These are phyloP conservation scores for Gomphus bonarii DNA, from an alignment of 1,284 basidiomycete genomes.

Conservation along the genomic window DNA sequence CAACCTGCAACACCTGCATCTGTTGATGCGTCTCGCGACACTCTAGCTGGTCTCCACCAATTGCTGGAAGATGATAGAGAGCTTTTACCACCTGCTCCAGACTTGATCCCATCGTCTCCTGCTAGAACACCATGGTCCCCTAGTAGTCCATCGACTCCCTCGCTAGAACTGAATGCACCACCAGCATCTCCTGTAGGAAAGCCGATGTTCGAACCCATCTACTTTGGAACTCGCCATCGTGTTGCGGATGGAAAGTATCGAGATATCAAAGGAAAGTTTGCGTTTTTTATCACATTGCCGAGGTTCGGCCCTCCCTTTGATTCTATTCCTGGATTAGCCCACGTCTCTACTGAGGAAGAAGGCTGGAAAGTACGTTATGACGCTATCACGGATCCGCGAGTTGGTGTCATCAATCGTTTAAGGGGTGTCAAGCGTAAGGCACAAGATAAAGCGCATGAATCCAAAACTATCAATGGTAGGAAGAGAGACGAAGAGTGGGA, in stretches of 20 bases:
- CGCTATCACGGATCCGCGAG: constrained; percentile 53
- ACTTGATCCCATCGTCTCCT: constrained; percentile 30
- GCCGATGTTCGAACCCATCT: constrained; percentile 51
- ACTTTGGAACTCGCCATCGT: constrained; percentile 52
- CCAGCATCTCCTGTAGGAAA: constrained; percentile 5
- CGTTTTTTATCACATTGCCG: constrained; percentile 53
- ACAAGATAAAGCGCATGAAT: constrained; percentile 19
- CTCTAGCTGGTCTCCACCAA: constrained; percentile 19
- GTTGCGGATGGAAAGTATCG: constrained; percentile 57
- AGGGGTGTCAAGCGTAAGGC: constrained; percentile 55
- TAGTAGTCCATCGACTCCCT: constrained; percentile 43
- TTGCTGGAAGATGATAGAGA: constrained; percentile 5
- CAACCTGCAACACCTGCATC: not conserved
- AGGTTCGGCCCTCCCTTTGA: constrained; percentile 19
- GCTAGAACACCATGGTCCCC: constrained; percentile 27
- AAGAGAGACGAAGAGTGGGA: constrained; percentile 36
- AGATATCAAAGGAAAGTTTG: constrained; percentile 54
- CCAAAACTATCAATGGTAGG: constrained; percentile 28
- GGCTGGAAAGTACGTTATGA: constrained; percentile 42
- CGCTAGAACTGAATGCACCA: constrained; percentile 31
- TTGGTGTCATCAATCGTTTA: constrained; percentile 52
- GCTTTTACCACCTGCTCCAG: constrained; percentile 18
- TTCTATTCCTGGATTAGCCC: not conserved
- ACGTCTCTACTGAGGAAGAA: constrained; percentile 16
- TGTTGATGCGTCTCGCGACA: not conserved